These are phyloP conservation scores for Xylariales sp. DNA, from an alignment of 2,329 filamentous ascomycete genomes.

Conservation along the genomic window DNA sequence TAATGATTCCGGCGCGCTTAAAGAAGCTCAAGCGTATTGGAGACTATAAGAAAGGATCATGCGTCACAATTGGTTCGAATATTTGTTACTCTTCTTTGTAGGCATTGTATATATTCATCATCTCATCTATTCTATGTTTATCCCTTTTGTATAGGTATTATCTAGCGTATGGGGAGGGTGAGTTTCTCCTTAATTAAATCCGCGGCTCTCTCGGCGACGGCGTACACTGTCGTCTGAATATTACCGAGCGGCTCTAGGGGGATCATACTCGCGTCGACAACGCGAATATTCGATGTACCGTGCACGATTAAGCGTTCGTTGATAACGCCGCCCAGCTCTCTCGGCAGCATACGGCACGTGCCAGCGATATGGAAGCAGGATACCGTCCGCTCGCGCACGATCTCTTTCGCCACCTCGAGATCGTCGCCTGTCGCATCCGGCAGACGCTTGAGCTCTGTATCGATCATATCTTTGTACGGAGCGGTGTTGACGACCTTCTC, in stretches of 20 bases:
- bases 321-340: slow-evolving; percentile 58
- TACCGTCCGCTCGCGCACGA: slow-evolving; percentile 51
- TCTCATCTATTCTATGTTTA: background rate
- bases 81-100: background rate
- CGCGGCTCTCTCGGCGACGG: slow-evolving; percentile 41
- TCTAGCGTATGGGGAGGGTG: slow-evolving; percentile 9
- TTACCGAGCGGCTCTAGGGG: slow-evolving; percentile 42
- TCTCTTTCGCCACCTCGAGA: slow-evolving; percentile 52
- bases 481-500: slow-evolving; percentile 51
- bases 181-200: slow-evolving; percentile 41
- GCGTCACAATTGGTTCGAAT: background rate
- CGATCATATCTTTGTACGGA: slow-evolving; percentile 57
- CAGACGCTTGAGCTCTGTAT: slow-evolving; percentile 53
- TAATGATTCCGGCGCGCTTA: no score
- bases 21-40: no score
- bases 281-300: slow-evolving; percentile 53
- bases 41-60: background rate
- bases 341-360: slow-evolving; percentile 62
- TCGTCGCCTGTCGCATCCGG: slow-evolving; percentile 50
- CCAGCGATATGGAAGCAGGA: slow-evolving; percentile 61
- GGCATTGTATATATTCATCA: background rate
- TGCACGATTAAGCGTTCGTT: slow-evolving; percentile 56
- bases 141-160: background rate
- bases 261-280: slow-evolving; percentile 43
- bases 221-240: slow-evolving; percentile 43